Evolutionary conservation across 371 early-diverging fungal genomes (phyloP).

Genomic region (Dichotomocladium elegans): DNA sequence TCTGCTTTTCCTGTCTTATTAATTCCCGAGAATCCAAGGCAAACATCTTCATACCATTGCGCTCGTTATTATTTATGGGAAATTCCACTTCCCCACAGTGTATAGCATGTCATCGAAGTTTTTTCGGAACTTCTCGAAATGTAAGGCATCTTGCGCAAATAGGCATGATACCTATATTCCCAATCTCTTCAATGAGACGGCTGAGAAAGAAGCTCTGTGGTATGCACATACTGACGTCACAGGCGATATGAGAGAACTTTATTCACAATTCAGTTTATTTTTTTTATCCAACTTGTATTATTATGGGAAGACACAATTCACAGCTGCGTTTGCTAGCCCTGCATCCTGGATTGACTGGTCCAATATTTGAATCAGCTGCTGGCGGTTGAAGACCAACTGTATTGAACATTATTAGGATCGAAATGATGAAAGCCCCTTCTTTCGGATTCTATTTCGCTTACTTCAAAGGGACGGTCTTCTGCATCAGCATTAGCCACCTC

Average conservation of each 20-base stretch:
- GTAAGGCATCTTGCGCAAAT: too few species aligned
- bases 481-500: constrained; percentile 63
- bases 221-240: too few species aligned
- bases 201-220: background rate
- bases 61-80: too few species aligned
- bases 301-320: constrained; percentile 38
- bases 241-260: too few species aligned
- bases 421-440: background rate
- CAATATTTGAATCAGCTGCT: constrained; percentile 54
- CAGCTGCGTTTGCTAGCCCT: constrained; percentile 62
- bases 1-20: too few species aligned
- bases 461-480: constrained; percentile 65
- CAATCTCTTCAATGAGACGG: background rate
- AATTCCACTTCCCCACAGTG: too few species aligned
- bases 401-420: background rate
- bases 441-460: constrained; percentile 14
- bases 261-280: too few species aligned
- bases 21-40: too few species aligned
- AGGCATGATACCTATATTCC: background rate
- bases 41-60: too few species aligned
- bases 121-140: too few species aligned
- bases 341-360: constrained; percentile 65
- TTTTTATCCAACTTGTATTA: background rate
- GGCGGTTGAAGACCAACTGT: constrained; percentile 61
- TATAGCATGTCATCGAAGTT: too few species aligned